Base-by-base conservation (phyloP, 441 rosid species). In the Francoa sonchifolia region DNA sequence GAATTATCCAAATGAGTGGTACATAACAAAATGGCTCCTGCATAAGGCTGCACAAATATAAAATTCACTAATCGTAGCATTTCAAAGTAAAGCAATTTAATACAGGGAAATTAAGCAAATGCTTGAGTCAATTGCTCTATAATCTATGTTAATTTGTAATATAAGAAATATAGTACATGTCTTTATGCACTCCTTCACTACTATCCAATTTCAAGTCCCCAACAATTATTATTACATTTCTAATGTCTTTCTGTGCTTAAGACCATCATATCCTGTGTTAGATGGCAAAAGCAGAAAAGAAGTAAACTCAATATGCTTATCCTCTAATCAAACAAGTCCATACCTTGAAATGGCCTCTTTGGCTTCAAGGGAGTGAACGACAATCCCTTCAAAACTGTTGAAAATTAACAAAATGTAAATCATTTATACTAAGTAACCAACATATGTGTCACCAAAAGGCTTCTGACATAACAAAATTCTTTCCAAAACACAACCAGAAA, bases 11-110 rank as follows among this genome's bases (percentile, higher is more conserved):
- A 62, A 90, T 58, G 55, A 86, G 74, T 44, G 96, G 94, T 52
- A 86, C 65, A 25, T 79, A 78, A 71, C 56, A 73, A 73, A 90
- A 86, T 47, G 96, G 96, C 78, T 82, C 96, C 82, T 78, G 96
- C 95, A 78, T 78, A 53, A 90, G 93, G 94, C 99, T 87, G 97
- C 94, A 83, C 55, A 69, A 48, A 82, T 67, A 75, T 72, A 61
- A 53, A 68, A 66, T 61, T 74, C 75, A 72, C 73, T 70, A 54
- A 68, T 44, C 68, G 59, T 48, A 67, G 68, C 47, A 65, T 61
- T 48, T 48, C 65, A 52, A 47, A 47, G 56, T 44, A 42, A 47
- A 53, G 45, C 54, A 46, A 49, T 6, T 16, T 27, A 19, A 52
- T 33, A 37, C 10, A 42, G 12, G n/a, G 21, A 41, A 27, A 33